A percentile compares a stretch with the other conserved stretches of the same genome.
These are phyloP conservation scores for Kitagawia praeruptora DNA, from an alignment of 129 eudicot genomes.

Conservation along the genomic window DNA sequence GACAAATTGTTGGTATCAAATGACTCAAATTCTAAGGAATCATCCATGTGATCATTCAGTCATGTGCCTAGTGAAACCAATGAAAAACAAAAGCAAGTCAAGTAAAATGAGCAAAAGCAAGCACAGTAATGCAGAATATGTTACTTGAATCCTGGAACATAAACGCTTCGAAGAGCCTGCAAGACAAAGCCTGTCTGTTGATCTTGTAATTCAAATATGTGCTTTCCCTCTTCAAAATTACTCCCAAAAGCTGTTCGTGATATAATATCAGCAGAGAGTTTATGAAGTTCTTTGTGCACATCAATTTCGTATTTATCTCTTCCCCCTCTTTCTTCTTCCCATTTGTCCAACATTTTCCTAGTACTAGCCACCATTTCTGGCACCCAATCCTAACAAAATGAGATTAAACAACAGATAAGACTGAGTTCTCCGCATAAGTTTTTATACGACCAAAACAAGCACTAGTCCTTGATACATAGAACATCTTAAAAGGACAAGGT, in stretches of 20 bases:
- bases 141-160: conserved; percentile 78
- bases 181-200: conserved; percentile 54
- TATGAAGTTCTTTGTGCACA: conserved; percentile 53
- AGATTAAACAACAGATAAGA: background rate
- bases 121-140: background rate
- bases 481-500: background rate
- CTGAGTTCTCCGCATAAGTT: too few species aligned
- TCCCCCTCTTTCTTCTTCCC: conserved; percentile 46
- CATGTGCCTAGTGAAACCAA: too few species aligned
- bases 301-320: conserved; percentile 51
- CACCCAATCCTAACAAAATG: conserved; percentile 53
- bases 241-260: conserved; percentile 86
- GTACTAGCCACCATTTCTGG: conserved; percentile 71
- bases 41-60: too few species aligned
- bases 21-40: too few species aligned
- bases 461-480: too few species aligned
- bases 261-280: conserved; percentile 70
- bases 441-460: too few species aligned
- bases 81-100: too few species aligned
- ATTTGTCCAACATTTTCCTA: conserved; percentile 34
- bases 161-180: conserved; percentile 55
- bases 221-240: conserved; percentile 62
- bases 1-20: too few species aligned
- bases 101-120: background rate
- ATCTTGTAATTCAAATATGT: conserved; percentile 66